Conservation (phyloP, 306 rosid genomes). For the Oemleria cerasiformis region DNA sequence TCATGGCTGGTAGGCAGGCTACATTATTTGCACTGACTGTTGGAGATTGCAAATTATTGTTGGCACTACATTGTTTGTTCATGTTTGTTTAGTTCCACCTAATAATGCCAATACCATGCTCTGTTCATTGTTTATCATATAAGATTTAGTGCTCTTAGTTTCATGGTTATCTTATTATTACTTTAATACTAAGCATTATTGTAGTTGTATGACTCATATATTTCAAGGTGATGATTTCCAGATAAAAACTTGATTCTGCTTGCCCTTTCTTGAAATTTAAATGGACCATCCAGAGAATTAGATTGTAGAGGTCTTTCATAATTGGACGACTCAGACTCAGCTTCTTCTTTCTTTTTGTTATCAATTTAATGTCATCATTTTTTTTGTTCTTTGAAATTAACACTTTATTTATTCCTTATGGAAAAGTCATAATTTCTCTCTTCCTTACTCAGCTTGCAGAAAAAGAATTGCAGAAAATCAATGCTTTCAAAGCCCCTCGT, state of each 20-base stretch:
- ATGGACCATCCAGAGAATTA: constrained; percentile 1
- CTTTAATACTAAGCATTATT: not conserved
- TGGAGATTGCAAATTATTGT: not conserved
- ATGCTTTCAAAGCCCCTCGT: constrained; percentile 65
- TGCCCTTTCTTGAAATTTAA: not conserved
- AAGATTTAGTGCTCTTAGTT: constrained; percentile 3
- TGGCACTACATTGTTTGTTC: not conserved
- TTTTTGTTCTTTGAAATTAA: not conserved
- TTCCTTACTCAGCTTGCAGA: constrained; percentile 54
- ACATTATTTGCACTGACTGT: not conserved
- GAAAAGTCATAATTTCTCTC: constrained; percentile 1
- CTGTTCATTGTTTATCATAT: not conserved
- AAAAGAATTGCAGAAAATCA: constrained; percentile 64
- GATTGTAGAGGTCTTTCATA: not conserved
- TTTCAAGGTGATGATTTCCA: not conserved
- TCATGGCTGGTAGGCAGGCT: constrained; percentile 56
- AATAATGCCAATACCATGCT: not conserved
- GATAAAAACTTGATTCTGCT: not conserved
- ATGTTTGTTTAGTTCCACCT: not conserved
- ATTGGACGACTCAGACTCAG: not conserved
- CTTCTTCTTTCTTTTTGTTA: not conserved
- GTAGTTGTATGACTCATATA: not conserved
- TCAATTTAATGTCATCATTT: not conserved
- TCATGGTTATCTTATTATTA: not conserved
- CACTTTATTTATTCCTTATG: not conserved